phyloP scores from a whole-genome alignment of 1,284 basidiomycete species.

The Xerocomus minutiporus region DNA sequence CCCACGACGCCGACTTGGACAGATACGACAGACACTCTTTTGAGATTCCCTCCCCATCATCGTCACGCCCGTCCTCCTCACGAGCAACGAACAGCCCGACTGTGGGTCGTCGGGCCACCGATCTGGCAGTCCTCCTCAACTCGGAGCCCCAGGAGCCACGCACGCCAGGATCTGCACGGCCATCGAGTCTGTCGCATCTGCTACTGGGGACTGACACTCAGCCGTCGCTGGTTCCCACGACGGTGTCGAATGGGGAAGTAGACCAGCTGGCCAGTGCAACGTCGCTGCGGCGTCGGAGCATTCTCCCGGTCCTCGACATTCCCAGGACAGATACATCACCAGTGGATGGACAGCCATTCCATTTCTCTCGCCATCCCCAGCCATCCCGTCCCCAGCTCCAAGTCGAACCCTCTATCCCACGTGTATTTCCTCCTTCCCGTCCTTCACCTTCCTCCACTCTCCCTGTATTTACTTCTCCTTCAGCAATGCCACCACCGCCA shows the following conservation, averaged over 20 bases:
- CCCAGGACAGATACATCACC: slow-evolving; percentile 21
- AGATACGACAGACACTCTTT: slow-evolving; percentile 29
- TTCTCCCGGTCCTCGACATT: slow-evolving; percentile 34
- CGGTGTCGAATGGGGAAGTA: slow-evolving; percentile 23
- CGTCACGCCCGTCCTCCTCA: slow-evolving; percentile 34
- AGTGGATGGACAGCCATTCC: slow-evolving; percentile 22
- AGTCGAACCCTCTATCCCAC: slow-evolving; percentile 23
- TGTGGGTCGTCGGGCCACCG: slow-evolving; percentile 58
- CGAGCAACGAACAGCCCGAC: slow-evolving; percentile 41
- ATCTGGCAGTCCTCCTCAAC: slow-evolving; percentile 67
- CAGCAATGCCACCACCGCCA: slow-evolving; percentile 30
- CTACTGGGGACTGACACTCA: slow-evolving; percentile 37
- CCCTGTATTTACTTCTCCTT: slow-evolving; percentile 21
- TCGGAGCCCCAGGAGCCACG: slow-evolving; percentile 44
- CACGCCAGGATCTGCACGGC: slow-evolving; percentile 38
- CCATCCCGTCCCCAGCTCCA: slow-evolving; percentile 31
- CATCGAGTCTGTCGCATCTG: slow-evolving; percentile 49
- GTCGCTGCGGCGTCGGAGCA: slow-evolving; percentile 36
- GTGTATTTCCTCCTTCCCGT: slow-evolving; percentile 24
- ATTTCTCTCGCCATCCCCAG: slow-evolving; percentile 29
- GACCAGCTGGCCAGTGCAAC: slow-evolving; percentile 40
- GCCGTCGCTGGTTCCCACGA: slow-evolving; percentile 5
- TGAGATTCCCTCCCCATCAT: slow-evolving; percentile 32
- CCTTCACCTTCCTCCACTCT: slow-evolving; percentile 25
- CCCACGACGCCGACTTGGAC: slow-evolving; percentile 27